These are phyloP conservation scores for Kwoniella shandongensis DNA, from an alignment of 768 basidiomycete genomes.

Conservation along the genomic window DNA sequence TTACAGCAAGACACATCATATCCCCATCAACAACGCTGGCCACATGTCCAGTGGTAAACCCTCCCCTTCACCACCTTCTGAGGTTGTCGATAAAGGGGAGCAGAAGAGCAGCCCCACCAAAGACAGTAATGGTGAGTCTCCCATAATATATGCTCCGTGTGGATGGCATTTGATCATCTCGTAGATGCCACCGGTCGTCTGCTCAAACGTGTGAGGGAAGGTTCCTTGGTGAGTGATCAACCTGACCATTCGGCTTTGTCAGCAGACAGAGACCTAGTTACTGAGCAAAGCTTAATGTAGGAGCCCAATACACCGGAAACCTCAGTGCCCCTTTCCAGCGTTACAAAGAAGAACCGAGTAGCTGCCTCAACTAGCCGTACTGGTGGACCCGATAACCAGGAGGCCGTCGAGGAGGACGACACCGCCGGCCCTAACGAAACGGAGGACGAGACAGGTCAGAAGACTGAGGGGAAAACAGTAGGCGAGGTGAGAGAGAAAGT, in stretches of 20 bases:
- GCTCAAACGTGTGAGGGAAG: constrained; percentile 40
- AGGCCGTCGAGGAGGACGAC: constrained; percentile 2
- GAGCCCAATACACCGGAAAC: constrained; percentile 34
- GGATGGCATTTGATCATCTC: not conserved
- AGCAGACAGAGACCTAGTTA: no score
- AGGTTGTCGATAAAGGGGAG: not conserved
- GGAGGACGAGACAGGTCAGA: not conserved
- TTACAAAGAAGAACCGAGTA: constrained; percentile 45
- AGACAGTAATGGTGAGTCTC: constrained; percentile 6
- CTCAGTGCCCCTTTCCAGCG: constrained; percentile 14
- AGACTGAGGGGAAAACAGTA: constrained; percentile 34
- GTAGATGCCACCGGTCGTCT: constrained; percentile 17
- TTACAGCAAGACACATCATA: no score
- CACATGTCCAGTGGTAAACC: constrained; percentile 9
- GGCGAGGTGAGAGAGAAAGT: constrained; percentile 48
- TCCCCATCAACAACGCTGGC: no score
- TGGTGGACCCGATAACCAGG: not conserved
- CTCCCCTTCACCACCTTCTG: constrained; percentile 15
- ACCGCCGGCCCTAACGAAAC: constrained; percentile 8
- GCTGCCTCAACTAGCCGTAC: constrained; percentile 5
- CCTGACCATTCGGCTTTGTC: no score
- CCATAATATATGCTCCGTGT: not conserved
- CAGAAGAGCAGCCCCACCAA: not conserved
- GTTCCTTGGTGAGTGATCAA: constrained; percentile 37
- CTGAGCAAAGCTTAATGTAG: constrained; percentile 22